phyloP scores from a whole-genome alignment of 768 basidiomycete genomes.

The Megacollybia marginata region DNA sequence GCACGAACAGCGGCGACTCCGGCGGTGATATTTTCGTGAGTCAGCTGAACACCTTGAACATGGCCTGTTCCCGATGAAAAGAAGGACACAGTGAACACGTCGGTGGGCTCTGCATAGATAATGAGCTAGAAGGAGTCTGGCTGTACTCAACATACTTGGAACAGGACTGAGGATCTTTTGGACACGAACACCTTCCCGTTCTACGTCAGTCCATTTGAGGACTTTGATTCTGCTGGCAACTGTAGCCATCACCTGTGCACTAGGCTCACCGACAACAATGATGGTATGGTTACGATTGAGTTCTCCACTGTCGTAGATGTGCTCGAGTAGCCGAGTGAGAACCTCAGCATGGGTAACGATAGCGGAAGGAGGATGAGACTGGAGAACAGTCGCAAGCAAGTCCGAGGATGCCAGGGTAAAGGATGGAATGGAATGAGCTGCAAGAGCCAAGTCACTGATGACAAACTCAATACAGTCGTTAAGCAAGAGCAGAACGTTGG shows the following conservation, averaged over 20 bases:
- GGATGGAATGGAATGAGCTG: slow-evolving; percentile 60
- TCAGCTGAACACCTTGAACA: slow-evolving; percentile 57
- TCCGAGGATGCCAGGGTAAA: slow-evolving; percentile 54
- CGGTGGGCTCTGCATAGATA: slow-evolving; percentile 38
- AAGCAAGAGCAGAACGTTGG: slow-evolving; percentile 67
- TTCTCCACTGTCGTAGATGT: slow-evolving; percentile 55
- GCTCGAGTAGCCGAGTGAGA: slow-evolving; percentile 63
- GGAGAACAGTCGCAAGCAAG: slow-evolving; percentile 58
- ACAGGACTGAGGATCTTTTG: slow-evolving; percentile 36
- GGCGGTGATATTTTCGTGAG: slow-evolving; percentile 82
- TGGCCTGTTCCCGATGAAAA: slow-evolving; percentile 44
- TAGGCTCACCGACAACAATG: slow-evolving; percentile 66
- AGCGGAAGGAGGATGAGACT: slow-evolving; percentile 60
- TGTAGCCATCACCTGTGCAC: slow-evolving; percentile 34
- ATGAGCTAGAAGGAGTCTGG: not conserved
- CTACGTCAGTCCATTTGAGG: slow-evolving; percentile 61
- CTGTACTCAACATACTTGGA: slow-evolving; percentile 39
- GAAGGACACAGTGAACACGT: slow-evolving; percentile 66
- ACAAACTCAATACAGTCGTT: slow-evolving; percentile 80
- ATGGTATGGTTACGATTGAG: slow-evolving; percentile 43
- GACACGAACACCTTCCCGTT: slow-evolving; percentile 52
- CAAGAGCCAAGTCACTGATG: slow-evolving; percentile 73
- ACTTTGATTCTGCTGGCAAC: slow-evolving; percentile 49
- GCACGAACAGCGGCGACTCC: slow-evolving; percentile 77
- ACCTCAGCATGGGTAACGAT: slow-evolving; percentile 67